phyloP scores from a whole-genome alignment of 2,329 filamentous ascomycete species.

The Albifimbria verrucaria region DNA sequence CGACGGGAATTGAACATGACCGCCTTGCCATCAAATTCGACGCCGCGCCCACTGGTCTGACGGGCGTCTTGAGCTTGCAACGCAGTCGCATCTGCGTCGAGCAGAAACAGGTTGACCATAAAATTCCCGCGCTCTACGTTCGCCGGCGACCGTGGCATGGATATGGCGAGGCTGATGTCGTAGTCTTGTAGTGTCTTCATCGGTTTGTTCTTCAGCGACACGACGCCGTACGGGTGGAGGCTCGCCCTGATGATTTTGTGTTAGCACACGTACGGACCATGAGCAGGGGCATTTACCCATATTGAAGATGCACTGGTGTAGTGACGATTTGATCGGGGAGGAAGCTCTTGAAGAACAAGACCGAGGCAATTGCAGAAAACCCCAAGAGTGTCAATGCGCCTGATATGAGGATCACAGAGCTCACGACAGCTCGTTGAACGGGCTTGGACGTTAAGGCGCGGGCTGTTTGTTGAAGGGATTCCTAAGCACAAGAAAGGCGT shows the following conservation, averaged over 20 bases:
- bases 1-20: conserved; percentile 65
- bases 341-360: conserved; percentile 54
- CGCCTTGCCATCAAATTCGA: conserved; percentile 30
- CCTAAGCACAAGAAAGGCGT: no score
- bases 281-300: conserved; percentile 41
- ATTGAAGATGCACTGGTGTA: conserved; percentile 54
- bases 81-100: conserved; percentile 38
- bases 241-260: conserved; percentile 36
- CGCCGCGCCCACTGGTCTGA: conserved; percentile 25
- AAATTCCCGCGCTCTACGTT: conserved; percentile 86
- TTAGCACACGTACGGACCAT: background rate
- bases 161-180: conserved; percentile 73
- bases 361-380: conserved; percentile 46
- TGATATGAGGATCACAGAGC: conserved; percentile 40
- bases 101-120: conserved; percentile 80
- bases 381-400: conserved; percentile 42
- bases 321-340: conserved; percentile 53
- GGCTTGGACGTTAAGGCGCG: conserved; percentile 46
- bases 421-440: conserved; percentile 47
- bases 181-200: conserved; percentile 75
- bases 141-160: conserved; percentile 70
- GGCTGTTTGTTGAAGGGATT: conserved; percentile 31
- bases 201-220: conserved; percentile 41
- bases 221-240: conserved; percentile 50
- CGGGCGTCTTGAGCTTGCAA: conserved; percentile 22